Evolutionary conservation across 768 basidiomycete species (phyloP).

Genomic region (Russula dissimulans): DNA sequence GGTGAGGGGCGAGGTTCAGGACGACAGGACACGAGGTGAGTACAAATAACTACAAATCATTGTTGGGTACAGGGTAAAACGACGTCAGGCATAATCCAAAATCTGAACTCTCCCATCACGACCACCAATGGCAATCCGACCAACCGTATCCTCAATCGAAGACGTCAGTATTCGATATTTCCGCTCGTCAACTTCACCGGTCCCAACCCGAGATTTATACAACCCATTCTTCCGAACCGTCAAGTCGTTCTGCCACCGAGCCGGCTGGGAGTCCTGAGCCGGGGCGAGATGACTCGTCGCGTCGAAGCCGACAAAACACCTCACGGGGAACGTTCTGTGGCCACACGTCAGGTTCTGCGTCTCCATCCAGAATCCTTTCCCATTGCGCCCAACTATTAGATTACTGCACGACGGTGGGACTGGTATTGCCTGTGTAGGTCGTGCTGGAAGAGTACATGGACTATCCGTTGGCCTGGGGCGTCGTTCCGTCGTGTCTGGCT

Average conservation of each 20-base stretch:
- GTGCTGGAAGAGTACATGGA: slow-evolving; percentile 25
- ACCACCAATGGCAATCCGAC: slow-evolving; percentile 29
- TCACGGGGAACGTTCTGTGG: slow-evolving; percentile 25
- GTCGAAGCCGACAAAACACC: slow-evolving; percentile 28
- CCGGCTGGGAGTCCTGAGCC: slow-evolving; percentile 6
- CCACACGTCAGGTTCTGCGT: slow-evolving; percentile 27
- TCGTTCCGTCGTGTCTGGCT: background rate
- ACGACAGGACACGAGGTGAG: background rate
- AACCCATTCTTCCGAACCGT: slow-evolving; percentile 23
- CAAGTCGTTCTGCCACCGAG: slow-evolving; percentile 18
- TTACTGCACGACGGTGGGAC: slow-evolving; percentile 26
- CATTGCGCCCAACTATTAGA: slow-evolving; percentile 24
- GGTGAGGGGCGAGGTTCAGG: background rate
- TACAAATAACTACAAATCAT: background rate
- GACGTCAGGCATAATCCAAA: slow-evolving; percentile 25
- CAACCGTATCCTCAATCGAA: slow-evolving; percentile 29
- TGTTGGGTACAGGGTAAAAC: background rate
- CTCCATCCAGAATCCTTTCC: slow-evolving; percentile 31
- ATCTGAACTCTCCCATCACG: slow-evolving; percentile 28
- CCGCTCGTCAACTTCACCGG: slow-evolving; percentile 26
- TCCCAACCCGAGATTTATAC: slow-evolving; percentile 26
- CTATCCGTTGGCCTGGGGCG: slow-evolving; percentile 5
- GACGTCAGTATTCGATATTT: slow-evolving; percentile 25
- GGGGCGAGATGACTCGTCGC: slow-evolving; percentile 13
- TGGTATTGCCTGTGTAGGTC: slow-evolving; percentile 19